phyloP scores from a whole-genome alignment of 2,329 filamentous ascomycete genomes.

The Claviceps purpurea region DNA sequence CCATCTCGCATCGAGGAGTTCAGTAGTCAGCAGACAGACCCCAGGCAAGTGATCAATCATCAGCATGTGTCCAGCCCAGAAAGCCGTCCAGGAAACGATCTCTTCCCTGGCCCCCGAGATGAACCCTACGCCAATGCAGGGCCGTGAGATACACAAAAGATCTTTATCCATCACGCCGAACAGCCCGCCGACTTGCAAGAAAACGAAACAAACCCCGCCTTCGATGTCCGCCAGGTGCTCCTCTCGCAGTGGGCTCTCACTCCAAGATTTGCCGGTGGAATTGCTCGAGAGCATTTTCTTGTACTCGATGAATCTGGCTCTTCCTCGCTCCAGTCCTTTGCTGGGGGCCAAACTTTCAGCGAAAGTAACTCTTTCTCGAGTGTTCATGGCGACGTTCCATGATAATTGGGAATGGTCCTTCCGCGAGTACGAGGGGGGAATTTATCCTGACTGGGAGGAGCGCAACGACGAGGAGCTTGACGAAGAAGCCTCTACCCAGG shows the following conservation, averaged over 20 bases:
- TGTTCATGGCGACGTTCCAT: constrained; percentile 23
- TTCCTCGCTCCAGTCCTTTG: constrained; percentile 22
- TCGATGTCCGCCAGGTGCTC: too few species aligned
- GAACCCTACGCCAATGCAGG: constrained; percentile 34
- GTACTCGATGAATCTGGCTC: constrained; percentile 19
- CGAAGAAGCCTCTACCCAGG: constrained; percentile 32
- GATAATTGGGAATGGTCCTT: constrained; percentile 22
- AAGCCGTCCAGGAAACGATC: too few species aligned
- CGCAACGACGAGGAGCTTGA: constrained; percentile 1
- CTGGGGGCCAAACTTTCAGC: constrained; percentile 34
- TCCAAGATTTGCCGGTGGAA: constrained; percentile 34
- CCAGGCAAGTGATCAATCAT: too few species aligned
- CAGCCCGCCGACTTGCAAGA: constrained; percentile 7
- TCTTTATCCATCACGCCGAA: constrained; percentile 6
- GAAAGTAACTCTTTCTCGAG: constrained; percentile 22
- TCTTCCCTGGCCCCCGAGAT: constrained; percentile 14
- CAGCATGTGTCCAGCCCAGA: too few species aligned
- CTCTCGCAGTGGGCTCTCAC: constrained; percentile 9
- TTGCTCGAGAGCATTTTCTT: constrained; percentile 40
- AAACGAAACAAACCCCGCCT: constrained; percentile 11
- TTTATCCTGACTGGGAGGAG: constrained; percentile 5
- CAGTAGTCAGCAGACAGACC: too few species aligned
- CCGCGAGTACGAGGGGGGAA: constrained; percentile 1
- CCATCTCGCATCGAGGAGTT: too few species aligned
- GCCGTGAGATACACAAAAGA: constrained; percentile 31